phyloP scores from a whole-genome alignment of 768 basidiomycete genomes.

The Rhodotorula taiwanensis region DNA sequence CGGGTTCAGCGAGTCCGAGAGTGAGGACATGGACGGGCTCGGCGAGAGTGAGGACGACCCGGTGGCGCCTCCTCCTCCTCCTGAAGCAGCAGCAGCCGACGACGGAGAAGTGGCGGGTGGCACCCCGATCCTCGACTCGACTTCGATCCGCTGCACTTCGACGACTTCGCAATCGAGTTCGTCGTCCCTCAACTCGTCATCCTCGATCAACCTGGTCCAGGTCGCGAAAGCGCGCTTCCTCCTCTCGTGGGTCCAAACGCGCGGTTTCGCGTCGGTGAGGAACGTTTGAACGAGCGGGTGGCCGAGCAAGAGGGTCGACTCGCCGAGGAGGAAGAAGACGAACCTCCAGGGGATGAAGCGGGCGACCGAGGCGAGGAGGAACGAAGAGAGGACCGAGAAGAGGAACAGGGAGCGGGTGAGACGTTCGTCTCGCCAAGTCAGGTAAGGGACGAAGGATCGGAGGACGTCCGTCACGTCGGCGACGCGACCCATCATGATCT shows the following conservation, averaged over 20 bases:
- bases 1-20: too few relatives aligned
- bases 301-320: constrained; percentile 19
- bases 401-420: constrained; percentile 35
- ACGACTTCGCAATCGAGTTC: constrained; percentile 26
- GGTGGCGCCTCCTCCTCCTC: not conserved
- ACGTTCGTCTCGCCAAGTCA: constrained; percentile 37
- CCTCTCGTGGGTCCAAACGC: not conserved
- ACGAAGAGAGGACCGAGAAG: constrained; percentile 18
- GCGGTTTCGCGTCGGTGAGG: constrained; percentile 1
- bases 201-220: constrained; percentile 14
- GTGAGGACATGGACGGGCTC: too few relatives aligned
- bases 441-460: constrained; percentile 35
- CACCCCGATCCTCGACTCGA: constrained; percentile 16
- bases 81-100: too few relatives aligned
- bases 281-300: constrained; percentile 30
- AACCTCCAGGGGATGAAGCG: constrained; percentile 30
- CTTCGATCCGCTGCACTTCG: constrained; percentile 26
- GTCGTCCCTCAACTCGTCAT: constrained; percentile 25
- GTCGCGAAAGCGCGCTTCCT: not conserved
- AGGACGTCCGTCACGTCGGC: constrained; percentile 36
- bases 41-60: not conserved
- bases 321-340: constrained; percentile 36
- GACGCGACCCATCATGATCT: constrained; percentile 40
- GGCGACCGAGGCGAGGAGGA: constrained; percentile 19
- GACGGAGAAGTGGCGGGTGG: too few relatives aligned